phyloP scores from a whole-genome alignment of 202 grass and related monocot species.

The Musa balbisiana region DNA sequence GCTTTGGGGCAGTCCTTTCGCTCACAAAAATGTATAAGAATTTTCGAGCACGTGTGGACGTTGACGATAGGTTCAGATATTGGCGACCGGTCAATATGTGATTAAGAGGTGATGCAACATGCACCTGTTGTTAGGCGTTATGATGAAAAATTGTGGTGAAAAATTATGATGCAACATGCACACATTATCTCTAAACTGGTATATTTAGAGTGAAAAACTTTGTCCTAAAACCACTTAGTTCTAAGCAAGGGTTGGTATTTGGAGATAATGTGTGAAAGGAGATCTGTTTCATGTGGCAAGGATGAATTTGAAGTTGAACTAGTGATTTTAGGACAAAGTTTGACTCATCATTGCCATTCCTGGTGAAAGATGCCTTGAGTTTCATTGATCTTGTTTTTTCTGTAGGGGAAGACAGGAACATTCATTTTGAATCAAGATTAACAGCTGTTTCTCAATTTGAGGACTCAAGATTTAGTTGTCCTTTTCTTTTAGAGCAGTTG shows the following conservation, averaged over 20 bases:
- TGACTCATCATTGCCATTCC: neutral
- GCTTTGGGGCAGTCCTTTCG: neutral
- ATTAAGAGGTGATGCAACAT: neutral
- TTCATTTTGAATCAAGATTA: neutral
- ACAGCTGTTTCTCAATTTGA: no score
- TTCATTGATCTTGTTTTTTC: neutral
- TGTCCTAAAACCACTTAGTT: no score
- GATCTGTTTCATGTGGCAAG: neutral
- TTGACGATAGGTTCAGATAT: neutral
- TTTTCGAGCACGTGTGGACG: neutral
- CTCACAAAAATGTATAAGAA: neutral
- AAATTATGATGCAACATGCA: neutral
- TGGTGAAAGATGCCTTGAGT: neutral
- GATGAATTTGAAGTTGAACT: no score
- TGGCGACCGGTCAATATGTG: neutral
- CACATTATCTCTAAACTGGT: no score
- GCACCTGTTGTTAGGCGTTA: neutral
- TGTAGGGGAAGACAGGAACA: neutral
- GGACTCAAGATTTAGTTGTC: no score
- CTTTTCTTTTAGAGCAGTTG: no score
- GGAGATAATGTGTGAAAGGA: neutral
- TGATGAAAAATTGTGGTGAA: neutral
- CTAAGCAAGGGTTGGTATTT: neutral
- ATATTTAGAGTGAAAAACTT: neutral
- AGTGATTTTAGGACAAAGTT: neutral